Conservation (phyloP, 805 yeast species). For the Vanderwaltozyma polyspora region DNA sequence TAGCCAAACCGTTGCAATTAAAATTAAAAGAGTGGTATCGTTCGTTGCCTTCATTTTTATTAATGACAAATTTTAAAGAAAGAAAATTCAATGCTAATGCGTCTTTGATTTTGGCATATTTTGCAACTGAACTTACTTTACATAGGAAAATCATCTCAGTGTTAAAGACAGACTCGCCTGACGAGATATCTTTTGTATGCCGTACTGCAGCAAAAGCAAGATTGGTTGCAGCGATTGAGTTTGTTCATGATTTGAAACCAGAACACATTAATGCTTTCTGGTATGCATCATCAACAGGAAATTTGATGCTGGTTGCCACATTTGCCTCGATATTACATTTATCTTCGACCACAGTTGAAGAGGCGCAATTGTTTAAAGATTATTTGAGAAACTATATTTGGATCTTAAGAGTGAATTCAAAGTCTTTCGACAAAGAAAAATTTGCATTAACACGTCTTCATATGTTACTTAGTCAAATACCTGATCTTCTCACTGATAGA, state of each 20-base stretch:
- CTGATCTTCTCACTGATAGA: slow-evolving; percentile 40
- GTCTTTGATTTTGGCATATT: slow-evolving; percentile 70
- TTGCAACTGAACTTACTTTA: slow-evolving; percentile 78
- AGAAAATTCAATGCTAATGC: slow-evolving; percentile 64
- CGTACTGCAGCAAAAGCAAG: slow-evolving; percentile 79
- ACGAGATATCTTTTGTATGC: slow-evolving; percentile 54
- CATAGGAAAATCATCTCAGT: slow-evolving; percentile 66
- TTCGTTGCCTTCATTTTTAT: slow-evolving; percentile 51
- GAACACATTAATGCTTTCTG: slow-evolving; percentile 84
- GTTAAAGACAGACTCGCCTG: slow-evolving; percentile 35
- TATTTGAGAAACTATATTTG: slow-evolving; percentile 67
- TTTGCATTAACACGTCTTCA: slow-evolving; percentile 64
- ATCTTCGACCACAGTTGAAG: slow-evolving; percentile 52
- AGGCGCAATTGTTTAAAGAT: slow-evolving; percentile 51
- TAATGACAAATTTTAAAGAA: slow-evolving; percentile 49
- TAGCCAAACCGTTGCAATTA: slow-evolving; percentile 75
- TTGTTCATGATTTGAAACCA: slow-evolving; percentile 60
- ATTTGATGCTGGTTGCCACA: slow-evolving; percentile 73
- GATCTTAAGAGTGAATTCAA: slow-evolving; percentile 61
- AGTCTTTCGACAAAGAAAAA: slow-evolving; percentile 69
- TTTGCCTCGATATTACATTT: slow-evolving; percentile 75
- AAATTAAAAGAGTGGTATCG: slow-evolving; percentile 68
- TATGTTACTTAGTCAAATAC: slow-evolving; percentile 60
- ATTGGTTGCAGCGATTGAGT: slow-evolving; percentile 69
- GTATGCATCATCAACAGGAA: slow-evolving; percentile 74